Conservation (phyloP, 208 protist species). For the Crithidia acanthocephali region DNA sequence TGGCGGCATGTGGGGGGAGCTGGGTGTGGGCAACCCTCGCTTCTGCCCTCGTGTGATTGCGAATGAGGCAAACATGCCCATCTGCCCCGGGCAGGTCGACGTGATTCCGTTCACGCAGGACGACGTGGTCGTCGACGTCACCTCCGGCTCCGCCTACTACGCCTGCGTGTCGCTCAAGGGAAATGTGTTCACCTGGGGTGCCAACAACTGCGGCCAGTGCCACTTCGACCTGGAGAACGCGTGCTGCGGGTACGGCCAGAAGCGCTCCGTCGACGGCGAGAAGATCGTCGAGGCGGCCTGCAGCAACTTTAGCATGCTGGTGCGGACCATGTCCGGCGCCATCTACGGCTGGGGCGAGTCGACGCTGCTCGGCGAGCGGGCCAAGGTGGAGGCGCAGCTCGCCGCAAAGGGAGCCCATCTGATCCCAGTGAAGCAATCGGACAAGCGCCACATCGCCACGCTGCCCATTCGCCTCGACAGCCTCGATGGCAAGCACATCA, state of each 20-base stretch:
- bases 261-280: constrained; percentile 45
- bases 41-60: constrained; percentile 58
- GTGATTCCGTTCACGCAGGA: constrained; percentile 36
- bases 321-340: constrained; percentile 53
- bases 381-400: constrained; percentile 28
- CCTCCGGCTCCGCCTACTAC: constrained; percentile 66
- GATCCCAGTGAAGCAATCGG: constrained; percentile 28
- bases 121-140: constrained; percentile 66
- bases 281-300: constrained; percentile 66
- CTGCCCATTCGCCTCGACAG: constrained; percentile 44
- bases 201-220: constrained; percentile 84
- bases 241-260: constrained; percentile 58
- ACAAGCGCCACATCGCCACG: constrained; percentile 33
- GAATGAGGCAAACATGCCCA: constrained; percentile 74
- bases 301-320: constrained; percentile 69
- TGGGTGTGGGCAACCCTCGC: constrained; percentile 70
- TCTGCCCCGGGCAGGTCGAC: constrained; percentile 65
- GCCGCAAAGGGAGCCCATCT: constrained; percentile 8
- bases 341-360: constrained; percentile 82
- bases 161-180: constrained; percentile 54
- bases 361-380: constrained; percentile 58
- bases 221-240: constrained; percentile 48
- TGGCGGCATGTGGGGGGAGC: constrained; percentile 77
- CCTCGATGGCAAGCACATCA: constrained; percentile 42
- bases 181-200: constrained; percentile 70